Base-by-base conservation (phyloP, 1,139 yeast species). In the Oligophagozyma castellii region DNA sequence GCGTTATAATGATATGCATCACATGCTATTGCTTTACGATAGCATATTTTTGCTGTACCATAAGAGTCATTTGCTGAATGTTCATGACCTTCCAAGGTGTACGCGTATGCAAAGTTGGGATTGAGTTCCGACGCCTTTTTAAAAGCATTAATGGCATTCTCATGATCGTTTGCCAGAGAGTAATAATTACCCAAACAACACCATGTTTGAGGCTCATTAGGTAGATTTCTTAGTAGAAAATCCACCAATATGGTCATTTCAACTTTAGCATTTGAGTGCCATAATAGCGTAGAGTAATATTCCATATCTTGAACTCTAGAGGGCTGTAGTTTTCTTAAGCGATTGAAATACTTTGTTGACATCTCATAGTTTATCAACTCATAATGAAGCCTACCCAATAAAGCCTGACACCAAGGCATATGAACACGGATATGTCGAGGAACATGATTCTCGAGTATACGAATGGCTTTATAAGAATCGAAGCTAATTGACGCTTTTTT, bases 81-180 rank as follows among this genome's bases (percentile, higher is more conserved):
- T 55, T 92, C 99, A 53, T 92, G 98, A 0, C 95, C 99, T 56
- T 80, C 84, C 33, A 92, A 63, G 0, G 96, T 86, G 48, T 81
- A 79, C 1, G 95, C 95, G 50, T 89, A 89, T 0, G 92, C 75
- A 51, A 81, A 80, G 15, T 36, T 61, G n/a, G 73, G 72, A 46
- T 80, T 75, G 12, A 78, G 51, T 36, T 71, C 71, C 3, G 73
- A 68, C 1, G 96, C 89, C 36, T 84, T 71, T 37, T 73, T 72
- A 55, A 92, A 84, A 48, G 95, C 83, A 45, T 73, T 73, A 24
- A 86, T 73, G 0, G 98, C 95, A 49, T 81, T 93, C 39, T 80
- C 93, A 3, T 93, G 80, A 44, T 89, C 95, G 37, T 83, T 64
- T 22, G 70, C 73, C 23, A 86, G 60, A 8, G 95, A 81, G 42